Percentiles rank a stretch among this genome's conserved stretches.
phyloP scores from a whole-genome alignment of 331 rosid genomes.

The Rhamnella rubrinervis region DNA sequence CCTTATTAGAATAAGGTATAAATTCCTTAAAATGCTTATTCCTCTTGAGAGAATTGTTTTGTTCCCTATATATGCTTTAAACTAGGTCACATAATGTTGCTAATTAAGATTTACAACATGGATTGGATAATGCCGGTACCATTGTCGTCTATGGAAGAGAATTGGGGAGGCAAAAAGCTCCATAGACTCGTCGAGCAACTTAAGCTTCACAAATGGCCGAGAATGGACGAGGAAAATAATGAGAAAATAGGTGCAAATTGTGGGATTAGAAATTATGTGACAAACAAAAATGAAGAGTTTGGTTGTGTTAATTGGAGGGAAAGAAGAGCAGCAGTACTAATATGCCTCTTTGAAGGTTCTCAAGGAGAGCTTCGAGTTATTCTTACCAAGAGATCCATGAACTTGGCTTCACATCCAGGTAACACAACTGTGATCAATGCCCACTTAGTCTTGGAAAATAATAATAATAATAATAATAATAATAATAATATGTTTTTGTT shows the following conservation, averaged over 20 bases:
- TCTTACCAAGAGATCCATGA: constrained; percentile 41
- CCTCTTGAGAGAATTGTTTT: no score
- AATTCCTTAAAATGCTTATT: no score
- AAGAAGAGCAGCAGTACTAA: constrained; percentile 41
- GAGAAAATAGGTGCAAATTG: not conserved
- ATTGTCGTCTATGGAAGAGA: constrained; percentile 3
- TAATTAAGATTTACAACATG: constrained; percentile 4
- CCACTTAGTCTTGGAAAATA: no score
- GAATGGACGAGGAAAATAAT: not conserved
- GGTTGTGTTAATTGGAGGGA: constrained; percentile 2
- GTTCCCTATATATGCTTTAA: no score
- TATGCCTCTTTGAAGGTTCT: constrained; percentile 38
- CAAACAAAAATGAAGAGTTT: not conserved
- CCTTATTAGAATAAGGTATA: no score
- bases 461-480: no score
- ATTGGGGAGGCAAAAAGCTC: constrained; percentile 26
- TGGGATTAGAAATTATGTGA: not conserved
- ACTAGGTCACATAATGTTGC: no score
- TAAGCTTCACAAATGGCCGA: constrained; percentile 17
- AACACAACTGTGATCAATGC: not conserved
- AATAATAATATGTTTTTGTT: not conserved
- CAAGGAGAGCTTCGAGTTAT: constrained; percentile 36
- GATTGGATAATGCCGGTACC: constrained; percentile 2
- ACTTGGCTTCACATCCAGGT: constrained; percentile 36
- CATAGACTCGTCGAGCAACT: constrained; percentile 27